Percentiles rank a stretch among this genome's conserved stretches.
These are phyloP conservation scores for Neonectria ditissima DNA, from an alignment of 2,329 filamentous ascomycete genomes.

Conservation along the genomic window DNA sequence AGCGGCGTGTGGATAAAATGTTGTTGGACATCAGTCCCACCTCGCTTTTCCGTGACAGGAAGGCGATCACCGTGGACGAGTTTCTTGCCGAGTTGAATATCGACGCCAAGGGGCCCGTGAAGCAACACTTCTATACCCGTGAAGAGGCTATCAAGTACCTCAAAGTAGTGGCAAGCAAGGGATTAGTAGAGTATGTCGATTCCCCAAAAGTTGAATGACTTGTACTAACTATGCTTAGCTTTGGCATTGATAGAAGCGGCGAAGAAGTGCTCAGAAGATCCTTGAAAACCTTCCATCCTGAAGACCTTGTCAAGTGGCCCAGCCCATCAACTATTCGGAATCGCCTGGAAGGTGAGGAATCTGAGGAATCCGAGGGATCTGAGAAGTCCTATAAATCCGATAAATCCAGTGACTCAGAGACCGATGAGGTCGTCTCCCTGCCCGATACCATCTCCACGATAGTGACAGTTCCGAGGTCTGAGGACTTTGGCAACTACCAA, in stretches of 20 bases:
- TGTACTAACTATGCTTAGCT: constrained; percentile 28
- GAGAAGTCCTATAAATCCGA: no score
- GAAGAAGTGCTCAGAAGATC: constrained; percentile 13
- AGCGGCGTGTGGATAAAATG: constrained; percentile 38
- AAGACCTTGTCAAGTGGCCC: constrained; percentile 38
- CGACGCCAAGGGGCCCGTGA: constrained; percentile 33
- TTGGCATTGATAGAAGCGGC: constrained; percentile 4
- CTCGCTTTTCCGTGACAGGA: constrained; percentile 30
- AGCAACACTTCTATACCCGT: constrained; percentile 38
- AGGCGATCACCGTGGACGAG: constrained; percentile 29
- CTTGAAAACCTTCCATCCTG: constrained; percentile 32
- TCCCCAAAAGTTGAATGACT: not conserved
- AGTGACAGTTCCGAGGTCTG: constrained; percentile 20
- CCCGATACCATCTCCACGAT: constrained; percentile 31
- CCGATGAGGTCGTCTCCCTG: constrained; percentile 16
- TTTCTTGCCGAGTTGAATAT: constrained; percentile 44
- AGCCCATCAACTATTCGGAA: not conserved
- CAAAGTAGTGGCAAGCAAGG: constrained; percentile 11
- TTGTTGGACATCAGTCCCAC: constrained; percentile 35
- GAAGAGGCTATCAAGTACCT: constrained; percentile 34
- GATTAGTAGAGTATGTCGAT: constrained; percentile 31
- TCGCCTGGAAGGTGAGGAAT: not conserved
- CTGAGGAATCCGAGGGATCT: no score
- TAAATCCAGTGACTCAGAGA: not conserved
- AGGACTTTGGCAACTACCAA: constrained; percentile 28